Conservation (phyloP, 306 rosid species). For the Corylus heterophylla region DNA sequence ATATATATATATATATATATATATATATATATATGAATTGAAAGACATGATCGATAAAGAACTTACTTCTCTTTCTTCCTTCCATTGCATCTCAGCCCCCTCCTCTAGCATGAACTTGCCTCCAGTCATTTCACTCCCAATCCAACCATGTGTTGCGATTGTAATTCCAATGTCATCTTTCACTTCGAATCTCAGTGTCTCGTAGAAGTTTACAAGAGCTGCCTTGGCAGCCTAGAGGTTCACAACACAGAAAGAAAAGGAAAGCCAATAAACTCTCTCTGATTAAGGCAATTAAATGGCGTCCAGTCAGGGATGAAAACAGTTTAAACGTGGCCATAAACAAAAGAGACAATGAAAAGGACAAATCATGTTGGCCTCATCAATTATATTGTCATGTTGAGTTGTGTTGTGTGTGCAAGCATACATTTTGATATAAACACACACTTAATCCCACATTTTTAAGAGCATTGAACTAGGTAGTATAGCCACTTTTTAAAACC, state of each 20-base stretch:
- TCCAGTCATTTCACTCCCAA: slow-evolving; percentile 71
- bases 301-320: not conserved
- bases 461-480: too few species aligned
- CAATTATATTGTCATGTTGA: too few species aligned
- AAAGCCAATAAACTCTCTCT: not conserved
- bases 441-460: too few species aligned
- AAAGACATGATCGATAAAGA: not conserved
- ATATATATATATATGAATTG: not conserved
- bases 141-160: slow-evolving; percentile 86
- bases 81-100: slow-evolving; percentile 91
- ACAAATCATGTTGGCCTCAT: not conserved
- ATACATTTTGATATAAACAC: too few species aligned
- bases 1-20: too few species aligned
- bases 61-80: slow-evolving; percentile 82
- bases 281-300: not conserved
- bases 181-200: slow-evolving; percentile 80
- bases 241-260: not conserved
- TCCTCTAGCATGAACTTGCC: slow-evolving; percentile 89
- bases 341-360: not conserved
- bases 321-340: not conserved
- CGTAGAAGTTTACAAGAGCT: slow-evolving; percentile 75
- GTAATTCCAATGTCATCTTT: slow-evolving; percentile 76
- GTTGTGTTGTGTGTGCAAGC: too few species aligned
- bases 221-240: slow-evolving; percentile 69
- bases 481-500: too few species aligned